Conservation (phyloP, 2,329 filamentous ascomycete species). For the Akanthomyces muscarius region DNA sequence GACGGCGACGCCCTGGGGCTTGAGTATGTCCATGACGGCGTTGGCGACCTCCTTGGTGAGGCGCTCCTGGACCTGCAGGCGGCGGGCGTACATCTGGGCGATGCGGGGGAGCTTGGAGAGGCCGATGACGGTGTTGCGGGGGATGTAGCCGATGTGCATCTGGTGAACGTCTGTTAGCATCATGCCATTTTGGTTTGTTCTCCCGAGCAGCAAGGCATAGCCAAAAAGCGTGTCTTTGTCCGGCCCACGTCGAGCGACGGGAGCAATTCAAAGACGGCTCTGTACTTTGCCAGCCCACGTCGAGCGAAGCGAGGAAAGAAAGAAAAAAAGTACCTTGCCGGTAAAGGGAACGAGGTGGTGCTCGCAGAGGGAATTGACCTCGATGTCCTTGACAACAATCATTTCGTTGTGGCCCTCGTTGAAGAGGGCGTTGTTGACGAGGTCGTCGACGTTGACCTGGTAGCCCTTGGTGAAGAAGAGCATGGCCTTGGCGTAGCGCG, state of each 20-base stretch:
- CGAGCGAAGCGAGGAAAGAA: constrained; percentile 11
- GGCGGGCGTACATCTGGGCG: constrained; percentile 91
- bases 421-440: constrained; percentile 92
- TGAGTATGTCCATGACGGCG: constrained; percentile 86
- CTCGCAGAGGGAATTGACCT: constrained; percentile 91
- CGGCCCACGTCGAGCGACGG: not conserved
- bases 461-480: constrained; percentile 96
- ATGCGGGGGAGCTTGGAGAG: constrained; percentile 94
- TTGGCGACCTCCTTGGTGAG: constrained; percentile 94
- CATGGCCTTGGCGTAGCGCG: constrained; percentile 91
- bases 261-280: not conserved
- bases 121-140: constrained; percentile 83
- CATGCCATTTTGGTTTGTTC: no score
- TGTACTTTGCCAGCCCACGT: not conserved
- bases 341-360: constrained; percentile 96
- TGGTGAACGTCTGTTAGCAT: constrained; percentile 32
- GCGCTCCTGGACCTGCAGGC: constrained; percentile 93
- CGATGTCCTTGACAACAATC: constrained; percentile 97
- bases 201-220: not conserved
- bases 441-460: constrained; percentile 85
- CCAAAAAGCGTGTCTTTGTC: not conserved
- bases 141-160: constrained; percentile 99
- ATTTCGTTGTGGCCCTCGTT: constrained; percentile 96
- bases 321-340: constrained; percentile 63
- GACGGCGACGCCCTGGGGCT: constrained; percentile 91